Evolutionary conservation across 2,329 filamentous ascomycete species (phyloP).

Genomic region (Sporothrix schenckii): DNA sequence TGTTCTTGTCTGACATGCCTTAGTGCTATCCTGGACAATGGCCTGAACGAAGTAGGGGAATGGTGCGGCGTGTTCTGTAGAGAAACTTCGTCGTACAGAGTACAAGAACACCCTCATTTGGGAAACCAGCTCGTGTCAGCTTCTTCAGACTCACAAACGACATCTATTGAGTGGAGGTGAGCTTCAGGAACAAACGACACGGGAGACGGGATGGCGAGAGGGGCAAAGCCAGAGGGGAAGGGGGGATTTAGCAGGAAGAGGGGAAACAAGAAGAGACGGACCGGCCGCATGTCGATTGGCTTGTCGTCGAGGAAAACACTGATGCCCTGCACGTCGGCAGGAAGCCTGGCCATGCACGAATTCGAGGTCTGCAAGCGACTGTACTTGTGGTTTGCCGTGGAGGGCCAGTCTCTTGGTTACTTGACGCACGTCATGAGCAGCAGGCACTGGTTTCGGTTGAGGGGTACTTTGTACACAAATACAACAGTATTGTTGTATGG

Average conservation of each 20-base stretch:
- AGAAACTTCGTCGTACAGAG: background rate
- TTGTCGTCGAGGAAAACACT: background rate
- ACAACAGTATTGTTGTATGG: background rate
- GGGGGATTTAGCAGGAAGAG: background rate
- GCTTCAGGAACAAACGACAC: background rate
- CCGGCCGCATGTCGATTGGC: background rate
- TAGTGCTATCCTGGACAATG: slow-evolving; percentile 6
- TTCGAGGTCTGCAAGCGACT: background rate
- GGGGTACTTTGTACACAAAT: background rate
- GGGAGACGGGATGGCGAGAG: slow-evolving; percentile 2
- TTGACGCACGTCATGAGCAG: slow-evolving; percentile 22
- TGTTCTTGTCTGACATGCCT: slow-evolving; percentile 12
- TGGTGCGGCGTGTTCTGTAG: no score
- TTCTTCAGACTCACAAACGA: background rate
- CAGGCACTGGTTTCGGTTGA: background rate
- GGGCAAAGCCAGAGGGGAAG: background rate
- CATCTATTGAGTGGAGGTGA: background rate
- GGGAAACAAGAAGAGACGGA: background rate
- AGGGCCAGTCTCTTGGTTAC: slow-evolving; percentile 13
- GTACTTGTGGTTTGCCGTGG: background rate
- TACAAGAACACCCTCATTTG: slow-evolving; percentile 1
- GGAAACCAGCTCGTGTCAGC: background rate
- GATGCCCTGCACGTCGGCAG: no score
- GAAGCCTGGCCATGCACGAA: background rate
- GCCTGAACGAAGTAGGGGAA: background rate